Percentiles rank a stretch among this genome's conserved stretches.
Conservation (phyloP, 1,139 yeast genomes). For the Yamadazyma songkhlaensis region DNA sequence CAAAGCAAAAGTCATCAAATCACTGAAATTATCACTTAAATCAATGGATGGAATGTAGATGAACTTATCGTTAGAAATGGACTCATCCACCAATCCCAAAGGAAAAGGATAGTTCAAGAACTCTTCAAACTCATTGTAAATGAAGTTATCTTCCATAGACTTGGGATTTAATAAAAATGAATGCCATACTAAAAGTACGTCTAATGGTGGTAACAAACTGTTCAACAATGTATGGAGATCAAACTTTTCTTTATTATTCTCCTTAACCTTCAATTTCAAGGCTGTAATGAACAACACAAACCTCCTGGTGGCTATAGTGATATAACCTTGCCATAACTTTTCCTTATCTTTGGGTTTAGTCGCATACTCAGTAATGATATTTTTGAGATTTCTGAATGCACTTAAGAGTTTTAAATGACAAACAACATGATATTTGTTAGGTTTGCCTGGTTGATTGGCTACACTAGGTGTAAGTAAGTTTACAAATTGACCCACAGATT, state of each 20-base stretch:
- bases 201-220: constrained; percentile 13
- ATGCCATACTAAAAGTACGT: constrained; percentile 43
- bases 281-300: constrained; percentile 27
- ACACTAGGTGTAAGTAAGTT: constrained; percentile 3
- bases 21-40: constrained; percentile 1
- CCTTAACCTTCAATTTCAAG: not conserved
- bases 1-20: not conserved
- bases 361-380: not conserved
- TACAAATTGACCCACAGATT: not conserved
- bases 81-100: constrained; percentile 17
- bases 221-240: not conserved
- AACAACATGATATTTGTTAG: constrained; percentile 5
- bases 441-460: not conserved
- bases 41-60: constrained; percentile 4
- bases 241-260: not conserved
- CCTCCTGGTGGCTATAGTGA: constrained; percentile 28
- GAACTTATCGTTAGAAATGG: constrained; percentile 18
- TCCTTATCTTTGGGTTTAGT: constrained; percentile 7
- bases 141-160: constrained; percentile 26
- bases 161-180: constrained; percentile 18
- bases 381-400: constrained; percentile 3
- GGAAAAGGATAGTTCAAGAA: constrained; percentile 30
- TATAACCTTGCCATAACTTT: constrained; percentile 29
- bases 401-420: constrained; percentile 2
- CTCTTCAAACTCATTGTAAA: constrained; percentile 19